Base-by-base conservation (phyloP, 306 rosid species). In the Macrotyloma uniflorum region DNA sequence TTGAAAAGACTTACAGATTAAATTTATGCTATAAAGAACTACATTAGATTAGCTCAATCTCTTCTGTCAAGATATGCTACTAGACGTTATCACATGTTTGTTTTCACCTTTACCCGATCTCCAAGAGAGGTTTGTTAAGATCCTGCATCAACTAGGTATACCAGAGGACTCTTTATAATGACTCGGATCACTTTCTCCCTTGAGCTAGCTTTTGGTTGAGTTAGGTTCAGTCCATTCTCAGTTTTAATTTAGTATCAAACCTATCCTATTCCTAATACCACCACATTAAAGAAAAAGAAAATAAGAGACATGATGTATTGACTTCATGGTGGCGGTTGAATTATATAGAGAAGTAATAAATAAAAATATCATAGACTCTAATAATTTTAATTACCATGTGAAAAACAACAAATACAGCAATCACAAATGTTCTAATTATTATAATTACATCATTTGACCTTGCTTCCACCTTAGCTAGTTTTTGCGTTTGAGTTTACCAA, bases 31-130 rank as follows among this genome's bases (percentile, higher is more conserved):
- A 61, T 65, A 59, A 30, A 47, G 24, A 42, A 38, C 70, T 19
- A 51, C 22, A 30, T 71, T 62, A 38, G 13, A 58, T 67, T n/a
- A 73, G 59, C 67, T 47, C 40, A 72, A 58, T 5, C 66, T 54
- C 35, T 49, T 26, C 54, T 49, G 33, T 59, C 23, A 51, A 67
- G 36, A 72, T 58, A 70, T 75, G 28, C 43, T 35, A 47, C 2
- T 49, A 66, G 58, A 62, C 26, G 11, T 51, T 64, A 62, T 35
- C 75, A 69, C 4, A 45, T 50, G 55, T 8, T 62, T 43, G 49
- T 5, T 74, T 75, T 57, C 12, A 20, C 58, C n/a, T 65, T 54
- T 61, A 67, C 10, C 35, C 22, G 9, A 42, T 54, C 32, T 53
- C 18, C 42, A 62, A 62, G 24, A 24, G 38, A 12, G 38, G 20